Conservation (phyloP, 345 rosid species). For the Microcos paniculata region DNA sequence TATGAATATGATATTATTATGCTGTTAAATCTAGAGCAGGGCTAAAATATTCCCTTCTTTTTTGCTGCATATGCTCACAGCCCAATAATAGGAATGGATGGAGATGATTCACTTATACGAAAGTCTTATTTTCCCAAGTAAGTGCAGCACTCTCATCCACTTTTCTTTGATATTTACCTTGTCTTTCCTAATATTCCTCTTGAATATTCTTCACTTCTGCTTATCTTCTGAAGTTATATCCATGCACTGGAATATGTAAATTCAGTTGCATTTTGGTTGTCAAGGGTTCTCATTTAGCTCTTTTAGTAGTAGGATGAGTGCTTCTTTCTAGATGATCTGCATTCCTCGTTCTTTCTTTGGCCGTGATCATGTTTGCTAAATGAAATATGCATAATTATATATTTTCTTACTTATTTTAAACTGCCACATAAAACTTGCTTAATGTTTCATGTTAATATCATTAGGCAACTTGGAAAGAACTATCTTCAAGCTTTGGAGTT, state of each 20-base stretch:
- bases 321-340: neutral
- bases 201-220: neutral
- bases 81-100: constrained; percentile 40
- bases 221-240: neutral
- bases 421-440: neutral
- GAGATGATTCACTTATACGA: constrained; percentile 31
- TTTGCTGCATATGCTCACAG: constrained; percentile 38
- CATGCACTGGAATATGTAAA: neutral
- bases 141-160: constrained; percentile 24
- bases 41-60: neutral
- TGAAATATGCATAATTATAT: neutral
- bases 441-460: constrained; percentile 3
- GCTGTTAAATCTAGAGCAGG: neutral
- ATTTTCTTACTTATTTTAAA: neutral
- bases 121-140: constrained; percentile 76
- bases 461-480: too few relatives aligned
- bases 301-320: neutral
- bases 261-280: neutral
- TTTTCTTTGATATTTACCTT: neutral
- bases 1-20: neutral
- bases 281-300: neutral
- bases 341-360: neutral
- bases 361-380: neutral
- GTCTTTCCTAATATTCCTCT: neutral
- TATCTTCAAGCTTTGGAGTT: too few relatives aligned